These are phyloP conservation scores for Leishmania aethiopica DNA, from an alignment of 208 protist genomes.

Conservation along the genomic window DNA sequence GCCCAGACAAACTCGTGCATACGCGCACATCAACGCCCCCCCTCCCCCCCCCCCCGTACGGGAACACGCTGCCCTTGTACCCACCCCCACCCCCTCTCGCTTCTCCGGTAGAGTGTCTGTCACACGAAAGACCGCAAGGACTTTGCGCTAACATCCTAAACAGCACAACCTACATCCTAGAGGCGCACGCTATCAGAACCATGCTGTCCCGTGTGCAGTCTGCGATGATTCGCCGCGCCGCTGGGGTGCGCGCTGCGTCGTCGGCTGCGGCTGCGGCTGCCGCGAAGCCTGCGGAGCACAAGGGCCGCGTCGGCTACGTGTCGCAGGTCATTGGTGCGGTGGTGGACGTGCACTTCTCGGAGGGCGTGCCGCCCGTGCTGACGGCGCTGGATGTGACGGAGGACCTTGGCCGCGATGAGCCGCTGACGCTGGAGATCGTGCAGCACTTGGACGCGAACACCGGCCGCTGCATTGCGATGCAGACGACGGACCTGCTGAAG, in stretches of 20 bases:
- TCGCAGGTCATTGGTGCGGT: slow-evolving; percentile 98
- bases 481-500: slow-evolving; percentile 97
- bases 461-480: slow-evolving; percentile 98
- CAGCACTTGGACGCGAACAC: slow-evolving; percentile 97
- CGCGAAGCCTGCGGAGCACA: slow-evolving; percentile 62
- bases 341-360: slow-evolving; percentile 98
- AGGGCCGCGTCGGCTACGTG: slow-evolving; percentile 82
- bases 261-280: slow-evolving; percentile 18
- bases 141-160: too few relatives aligned
- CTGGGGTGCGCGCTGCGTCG: slow-evolving; percentile 32
- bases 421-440: slow-evolving; percentile 97
- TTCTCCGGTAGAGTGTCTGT: too few relatives aligned
- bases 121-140: too few relatives aligned
- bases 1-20: too few relatives aligned
- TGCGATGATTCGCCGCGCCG: slow-evolving; percentile 45
- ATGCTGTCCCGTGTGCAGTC: slow-evolving; percentile 57
- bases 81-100: too few relatives aligned
- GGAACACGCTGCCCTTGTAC: too few relatives aligned
- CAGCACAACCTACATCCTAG: too few relatives aligned
- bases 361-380: slow-evolving; percentile 95
- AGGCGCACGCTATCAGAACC: too few relatives aligned
- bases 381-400: slow-evolving; percentile 95
- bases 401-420: slow-evolving; percentile 71
- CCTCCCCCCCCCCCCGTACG: too few relatives aligned
- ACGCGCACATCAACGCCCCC: too few relatives aligned